Evolutionary conservation across 257 asterid species (phyloP).

Genomic region (Ehretia macrophylla): DNA sequence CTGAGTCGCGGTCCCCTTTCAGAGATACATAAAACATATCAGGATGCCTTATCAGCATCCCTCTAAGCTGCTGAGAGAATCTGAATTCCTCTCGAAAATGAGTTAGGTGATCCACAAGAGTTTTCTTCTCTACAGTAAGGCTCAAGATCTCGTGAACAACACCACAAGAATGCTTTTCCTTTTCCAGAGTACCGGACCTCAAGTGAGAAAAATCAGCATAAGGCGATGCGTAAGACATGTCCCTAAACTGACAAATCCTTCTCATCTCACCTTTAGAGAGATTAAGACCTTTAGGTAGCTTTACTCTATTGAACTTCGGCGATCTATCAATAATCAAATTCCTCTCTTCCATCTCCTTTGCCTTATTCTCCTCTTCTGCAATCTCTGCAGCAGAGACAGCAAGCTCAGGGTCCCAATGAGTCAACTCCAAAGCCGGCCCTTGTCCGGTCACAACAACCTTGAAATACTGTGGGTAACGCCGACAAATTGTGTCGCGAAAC

Average conservation of each 20-base stretch:
- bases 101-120: slow-evolving; percentile 89
- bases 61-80: slow-evolving; percentile 95
- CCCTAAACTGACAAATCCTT: slow-evolving; percentile 69
- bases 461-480: slow-evolving; percentile 87
- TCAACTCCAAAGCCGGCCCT: slow-evolving; percentile 83
- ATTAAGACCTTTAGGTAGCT: slow-evolving; percentile 80
- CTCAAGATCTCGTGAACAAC: slow-evolving; percentile 95
- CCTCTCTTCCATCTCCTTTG: slow-evolving; percentile 42
- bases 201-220: slow-evolving; percentile 68
- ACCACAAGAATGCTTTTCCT: slow-evolving; percentile 83
- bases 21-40: slow-evolving; percentile 91
- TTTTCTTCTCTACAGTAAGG: slow-evolving; percentile 89
- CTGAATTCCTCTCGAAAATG: slow-evolving; percentile 94
- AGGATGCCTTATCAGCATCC: slow-evolving; percentile 97
- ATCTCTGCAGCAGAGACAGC: slow-evolving; percentile 96
- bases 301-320: slow-evolving; percentile 69
- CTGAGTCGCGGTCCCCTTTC: slow-evolving; percentile 94
- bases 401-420: slow-evolving; percentile 91
- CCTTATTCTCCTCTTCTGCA: slow-evolving; percentile 67
- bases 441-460: slow-evolving; percentile 68
- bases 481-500: slow-evolving; percentile 78
- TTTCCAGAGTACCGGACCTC: slow-evolving; percentile 66
- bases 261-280: slow-evolving; percentile 93
- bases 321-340: slow-evolving; percentile 73
- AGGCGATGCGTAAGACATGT: slow-evolving; percentile 79